A percentile compares a stretch with the other conserved stretches of the same genome.
These are phyloP conservation scores for Xylaria cubensis DNA, from an alignment of 495 filamentous ascomycete species.

Conservation along the genomic window DNA sequence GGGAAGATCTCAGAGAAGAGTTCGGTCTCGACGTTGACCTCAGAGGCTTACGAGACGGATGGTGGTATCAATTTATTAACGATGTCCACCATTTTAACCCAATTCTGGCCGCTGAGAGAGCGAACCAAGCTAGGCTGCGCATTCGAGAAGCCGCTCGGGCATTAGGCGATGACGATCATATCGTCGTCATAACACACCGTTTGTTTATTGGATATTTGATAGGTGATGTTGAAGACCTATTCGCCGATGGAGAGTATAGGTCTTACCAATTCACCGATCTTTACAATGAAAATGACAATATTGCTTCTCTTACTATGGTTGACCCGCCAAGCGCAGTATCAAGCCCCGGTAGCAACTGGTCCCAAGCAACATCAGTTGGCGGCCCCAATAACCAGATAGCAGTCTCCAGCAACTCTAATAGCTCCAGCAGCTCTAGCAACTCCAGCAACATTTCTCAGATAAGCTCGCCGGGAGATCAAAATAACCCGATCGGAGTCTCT, in stretches of 20 bases:
- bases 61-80: background rate
- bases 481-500: background rate
- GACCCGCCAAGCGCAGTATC: background rate
- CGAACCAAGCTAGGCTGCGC: background rate
- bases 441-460: background rate
- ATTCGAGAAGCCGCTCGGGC: background rate
- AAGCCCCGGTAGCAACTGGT: background rate
- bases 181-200: background rate
- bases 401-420: background rate
- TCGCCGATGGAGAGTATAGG: background rate
- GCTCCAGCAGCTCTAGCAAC: background rate
- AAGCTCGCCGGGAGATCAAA: no score
- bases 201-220: background rate
- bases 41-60: background rate
- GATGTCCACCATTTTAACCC: background rate
- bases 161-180: background rate
- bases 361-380: background rate
- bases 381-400: background rate
- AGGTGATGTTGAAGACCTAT: accelerated
- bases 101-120: background rate
- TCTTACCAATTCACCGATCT: background rate
- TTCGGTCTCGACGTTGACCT: background rate
- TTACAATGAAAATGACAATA: background rate
- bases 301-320: background rate
- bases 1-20: background rate